These are phyloP conservation scores for Lachancea kluyveri DNA, from an alignment of 805 yeast species.

Conservation along the genomic window DNA sequence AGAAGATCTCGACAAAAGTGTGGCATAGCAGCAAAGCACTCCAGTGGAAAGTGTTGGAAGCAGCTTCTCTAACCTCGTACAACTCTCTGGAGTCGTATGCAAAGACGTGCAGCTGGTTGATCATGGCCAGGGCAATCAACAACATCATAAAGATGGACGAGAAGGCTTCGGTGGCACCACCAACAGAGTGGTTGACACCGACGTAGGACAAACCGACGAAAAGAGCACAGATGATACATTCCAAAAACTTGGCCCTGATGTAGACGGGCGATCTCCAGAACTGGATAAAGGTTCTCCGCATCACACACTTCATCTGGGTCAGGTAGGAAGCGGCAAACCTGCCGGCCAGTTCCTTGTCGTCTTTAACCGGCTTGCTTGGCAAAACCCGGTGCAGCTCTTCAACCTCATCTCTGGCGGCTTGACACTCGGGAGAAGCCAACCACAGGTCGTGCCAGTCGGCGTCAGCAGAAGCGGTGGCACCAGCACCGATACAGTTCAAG, in stretches of 20 bases:
- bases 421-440: slow-evolving; percentile 45
- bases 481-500: slow-evolving; percentile 71
- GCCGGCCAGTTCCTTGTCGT: slow-evolving; percentile 33
- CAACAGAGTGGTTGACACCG: slow-evolving; percentile 50
- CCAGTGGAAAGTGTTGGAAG: slow-evolving; percentile 69
- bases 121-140: slow-evolving; percentile 44
- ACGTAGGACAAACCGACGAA: slow-evolving; percentile 68
- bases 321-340: slow-evolving; percentile 40
- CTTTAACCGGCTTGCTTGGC: slow-evolving; percentile 26
- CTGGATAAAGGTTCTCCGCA: slow-evolving; percentile 50
- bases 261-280: slow-evolving; percentile 60
- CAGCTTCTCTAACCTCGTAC: slow-evolving; percentile 68
- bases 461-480: slow-evolving; percentile 57
- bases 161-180: slow-evolving; percentile 63
- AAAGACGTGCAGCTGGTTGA: slow-evolving; percentile 58
- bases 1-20: slow-evolving; percentile 41
- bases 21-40: slow-evolving; percentile 44
- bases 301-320: slow-evolving; percentile 39
- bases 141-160: slow-evolving; percentile 52
- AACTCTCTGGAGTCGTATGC: slow-evolving; percentile 54
- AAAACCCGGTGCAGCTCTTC: slow-evolving; percentile 45
- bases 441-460: slow-evolving; percentile 64
- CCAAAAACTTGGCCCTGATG: slow-evolving; percentile 49
- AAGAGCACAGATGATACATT: slow-evolving; percentile 47
- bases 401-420: slow-evolving; percentile 47